Evolutionary conservation across 148 eudicot genomes (phyloP).

Genomic region (Camellia japonica): DNA sequence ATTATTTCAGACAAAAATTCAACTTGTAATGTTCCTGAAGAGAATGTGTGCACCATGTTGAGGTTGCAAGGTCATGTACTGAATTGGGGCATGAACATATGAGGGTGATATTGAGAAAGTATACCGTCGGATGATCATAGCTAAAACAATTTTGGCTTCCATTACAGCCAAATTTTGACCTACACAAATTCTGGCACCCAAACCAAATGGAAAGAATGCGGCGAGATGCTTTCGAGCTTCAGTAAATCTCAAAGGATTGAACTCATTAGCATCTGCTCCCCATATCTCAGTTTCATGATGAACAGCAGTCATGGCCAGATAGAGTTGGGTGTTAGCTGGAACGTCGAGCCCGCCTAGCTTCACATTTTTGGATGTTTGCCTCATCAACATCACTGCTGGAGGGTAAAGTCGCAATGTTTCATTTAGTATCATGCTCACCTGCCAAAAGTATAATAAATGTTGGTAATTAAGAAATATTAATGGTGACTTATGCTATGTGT

Average conservation of each 20-base stretch:
- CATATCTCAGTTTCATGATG: constrained; percentile 65
- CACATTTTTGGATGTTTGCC: constrained; percentile 39
- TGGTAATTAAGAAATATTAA: background rate
- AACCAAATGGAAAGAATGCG: constrained; percentile 58
- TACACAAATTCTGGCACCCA: constrained; percentile 68
- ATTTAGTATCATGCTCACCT: constrained; percentile 61
- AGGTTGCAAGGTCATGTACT: constrained; percentile 60
- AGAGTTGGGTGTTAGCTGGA: constrained; percentile 60
- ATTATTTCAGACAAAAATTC: background rate
- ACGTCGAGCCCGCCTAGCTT: constrained; percentile 41
- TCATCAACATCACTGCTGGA: constrained; percentile 53
- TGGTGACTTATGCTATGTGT: background rate
- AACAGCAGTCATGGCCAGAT: constrained; percentile 59
- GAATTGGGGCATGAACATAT: constrained; percentile 69
- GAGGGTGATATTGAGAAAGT: constrained; percentile 45
- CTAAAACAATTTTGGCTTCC: constrained; percentile 62
- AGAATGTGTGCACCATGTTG: constrained; percentile 61
- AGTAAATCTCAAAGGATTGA: constrained; percentile 63
- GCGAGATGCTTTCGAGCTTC: constrained; percentile 54
- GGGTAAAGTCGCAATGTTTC: constrained; percentile 79
- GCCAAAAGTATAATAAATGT: constrained; percentile 4
- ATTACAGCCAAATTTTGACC: constrained; percentile 71
- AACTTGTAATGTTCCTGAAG: constrained; percentile 26
- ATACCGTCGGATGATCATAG: constrained; percentile 45
- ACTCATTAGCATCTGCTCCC: constrained; percentile 71